Evolutionary conservation across 139 green algal genomes (phyloP), one percentile per base, ranked within the genome.

Genomic region (Asterochloris sp.): DNA sequence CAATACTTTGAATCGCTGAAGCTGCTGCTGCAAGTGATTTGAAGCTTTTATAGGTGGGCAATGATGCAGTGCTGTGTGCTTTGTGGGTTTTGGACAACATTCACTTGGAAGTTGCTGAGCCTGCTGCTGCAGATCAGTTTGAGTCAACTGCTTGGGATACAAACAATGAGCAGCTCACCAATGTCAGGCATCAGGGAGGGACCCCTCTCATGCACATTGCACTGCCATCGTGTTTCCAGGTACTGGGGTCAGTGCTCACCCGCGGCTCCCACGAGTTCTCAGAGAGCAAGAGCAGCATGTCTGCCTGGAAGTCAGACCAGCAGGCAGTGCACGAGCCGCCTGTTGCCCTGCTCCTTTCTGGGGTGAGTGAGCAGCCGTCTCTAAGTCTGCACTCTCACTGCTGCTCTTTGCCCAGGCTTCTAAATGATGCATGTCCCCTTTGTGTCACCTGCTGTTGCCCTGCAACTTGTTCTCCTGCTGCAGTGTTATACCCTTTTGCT

Each of bases 271-370:
- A 75, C 28, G 78, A 87, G 73, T 84, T 80, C 28, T 29, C 38
- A 2, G 85, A 90, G 69, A 61, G 24, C 38, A 74, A 38, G 21
- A n/a, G 69, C 69, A 82, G 73, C 79, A 66, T 82, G 62, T 29
- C 29, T 11, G 80, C 87, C 61, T 93, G 87, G 90, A 38, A 62
- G 66, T 80, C 75, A 13, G 89, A 93, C 66, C 84, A 90, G 23
- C 74, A 86, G 62, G 84, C 76, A 77, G 81, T 91, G 64, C 85
- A 85, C 16, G 82, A 93, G 62, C 84, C 86, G 2, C 69, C 85
- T 19, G 62, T 88, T 61, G 88, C 85, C 11, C 73, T 86, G 67
- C 84, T 91, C 75, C 67, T 73, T 69, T 26, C 74, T 24, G 38
- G 83, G 11, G 61, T 68, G n/a, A 19, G 60, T 14, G 13, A 29